Conservation (phyloP, 805 yeast genomes). For the Starmera pachycereana region DNA sequence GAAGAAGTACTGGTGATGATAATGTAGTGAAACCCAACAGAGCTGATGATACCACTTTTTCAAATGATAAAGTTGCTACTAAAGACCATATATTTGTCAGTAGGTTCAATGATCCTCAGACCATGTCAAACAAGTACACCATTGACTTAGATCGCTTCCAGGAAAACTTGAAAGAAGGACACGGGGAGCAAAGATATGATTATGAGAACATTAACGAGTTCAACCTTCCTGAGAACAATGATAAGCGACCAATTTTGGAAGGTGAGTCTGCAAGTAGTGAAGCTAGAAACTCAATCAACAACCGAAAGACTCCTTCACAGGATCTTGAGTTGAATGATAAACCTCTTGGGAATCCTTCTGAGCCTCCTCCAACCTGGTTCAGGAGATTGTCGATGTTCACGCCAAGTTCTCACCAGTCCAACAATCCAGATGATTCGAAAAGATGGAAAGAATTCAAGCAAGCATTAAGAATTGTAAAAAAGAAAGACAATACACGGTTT, state of each 20-base stretch:
- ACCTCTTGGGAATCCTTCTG: not conserved
- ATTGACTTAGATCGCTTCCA: not conserved
- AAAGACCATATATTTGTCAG: no score
- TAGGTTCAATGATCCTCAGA: not conserved
- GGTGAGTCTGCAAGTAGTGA: not conserved
- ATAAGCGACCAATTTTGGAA: constrained; percentile 1
- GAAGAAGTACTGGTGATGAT: no score
- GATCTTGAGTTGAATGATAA: no score
- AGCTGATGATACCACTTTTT: no score
- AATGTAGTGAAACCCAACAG: no score
- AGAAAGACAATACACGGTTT: not conserved
- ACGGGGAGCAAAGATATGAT: not conserved
- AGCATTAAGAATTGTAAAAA: constrained; percentile 16
- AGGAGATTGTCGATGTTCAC: not conserved
- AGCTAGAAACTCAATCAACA: not conserved
- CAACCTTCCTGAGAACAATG: not conserved
- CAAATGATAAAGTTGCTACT: no score
- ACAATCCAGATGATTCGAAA: constrained; percentile 2
- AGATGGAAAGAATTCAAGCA: constrained; percentile 19
- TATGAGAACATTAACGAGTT: not conserved
- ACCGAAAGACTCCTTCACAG: not conserved
- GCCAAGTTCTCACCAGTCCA: not conserved
- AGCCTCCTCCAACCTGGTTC: constrained; percentile 1
- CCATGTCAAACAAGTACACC: not conserved
- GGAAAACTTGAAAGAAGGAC: not conserved